phyloP scores from a whole-genome alignment of 1,284 basidiomycete genomes.

The Pseudomicrostroma phylloplanum region DNA sequence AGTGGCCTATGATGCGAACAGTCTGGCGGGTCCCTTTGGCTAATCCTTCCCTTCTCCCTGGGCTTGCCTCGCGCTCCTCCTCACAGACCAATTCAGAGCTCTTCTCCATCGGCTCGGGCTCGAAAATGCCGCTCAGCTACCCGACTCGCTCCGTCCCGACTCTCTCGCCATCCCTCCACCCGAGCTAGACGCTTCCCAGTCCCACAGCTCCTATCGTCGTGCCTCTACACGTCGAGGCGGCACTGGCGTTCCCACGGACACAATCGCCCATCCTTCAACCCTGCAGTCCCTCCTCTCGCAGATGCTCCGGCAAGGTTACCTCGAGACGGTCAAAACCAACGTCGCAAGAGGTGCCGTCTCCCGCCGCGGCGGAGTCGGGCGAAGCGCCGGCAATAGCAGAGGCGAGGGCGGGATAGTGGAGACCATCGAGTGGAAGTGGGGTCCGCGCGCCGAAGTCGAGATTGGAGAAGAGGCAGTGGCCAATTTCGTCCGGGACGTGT shows the following conservation, averaged over 20 bases:
- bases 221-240: not conserved
- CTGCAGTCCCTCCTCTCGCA: slow-evolving; percentile 31
- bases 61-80: slow-evolving; percentile 7
- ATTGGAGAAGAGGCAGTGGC: slow-evolving; percentile 44
- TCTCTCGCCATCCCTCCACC: not conserved
- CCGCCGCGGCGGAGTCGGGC: not conserved
- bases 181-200: not conserved
- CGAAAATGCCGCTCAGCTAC: slow-evolving; percentile 5
- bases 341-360: slow-evolving; percentile 7
- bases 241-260: not conserved
- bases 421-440: slow-evolving; percentile 48
- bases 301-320: slow-evolving; percentile 39
- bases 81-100: slow-evolving; percentile 21
- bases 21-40: slow-evolving; percentile 11
- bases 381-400: not conserved
- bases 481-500: slow-evolving; percentile 37
- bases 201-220: not conserved
- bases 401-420: slow-evolving; percentile 27
- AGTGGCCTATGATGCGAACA: slow-evolving; percentile 10
- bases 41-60: slow-evolving; percentile 11
- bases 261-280: slow-evolving; percentile 8
- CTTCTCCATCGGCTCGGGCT: slow-evolving; percentile 16
- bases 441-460: slow-evolving; percentile 44
- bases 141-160: slow-evolving; percentile 3
- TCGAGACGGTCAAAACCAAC: slow-evolving; percentile 27